Conservation (phyloP, 2,329 filamentous ascomycete genomes). For the Aschersonia sp. region DNA sequence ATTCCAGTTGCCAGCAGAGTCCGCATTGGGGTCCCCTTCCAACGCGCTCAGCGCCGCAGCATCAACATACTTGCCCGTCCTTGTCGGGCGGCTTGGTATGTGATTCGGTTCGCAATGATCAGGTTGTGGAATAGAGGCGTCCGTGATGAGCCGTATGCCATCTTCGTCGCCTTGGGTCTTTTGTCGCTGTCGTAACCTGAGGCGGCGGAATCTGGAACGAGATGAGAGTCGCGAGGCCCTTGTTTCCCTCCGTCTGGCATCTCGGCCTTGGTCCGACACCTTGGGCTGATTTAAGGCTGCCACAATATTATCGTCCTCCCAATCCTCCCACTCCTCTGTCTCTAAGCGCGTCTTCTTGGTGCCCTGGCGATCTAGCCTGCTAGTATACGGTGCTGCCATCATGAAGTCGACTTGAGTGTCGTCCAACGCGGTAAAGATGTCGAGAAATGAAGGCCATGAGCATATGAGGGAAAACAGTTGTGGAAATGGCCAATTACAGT, state of each 20-base stretch:
- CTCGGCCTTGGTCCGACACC: not conserved
- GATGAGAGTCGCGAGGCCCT: conserved; percentile 20
- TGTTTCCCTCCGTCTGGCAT: conserved; percentile 3
- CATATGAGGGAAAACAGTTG: no score
- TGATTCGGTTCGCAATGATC: conserved; percentile 21
- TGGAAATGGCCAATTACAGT: no score
- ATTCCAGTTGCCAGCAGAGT: conserved; percentile 41
- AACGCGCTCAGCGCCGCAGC: conserved; percentile 44
- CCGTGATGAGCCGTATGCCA: conserved; percentile 55
- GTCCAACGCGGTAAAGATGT: no score
- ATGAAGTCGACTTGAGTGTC: no score
- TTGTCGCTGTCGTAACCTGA: conserved; percentile 46
- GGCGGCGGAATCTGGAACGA: conserved; percentile 24
- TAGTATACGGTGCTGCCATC: no score
- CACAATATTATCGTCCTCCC: conserved; percentile 32
- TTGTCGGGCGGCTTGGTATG: conserved; percentile 14
- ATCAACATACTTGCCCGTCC: conserved; percentile 36
- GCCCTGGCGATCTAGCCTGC: not conserved
- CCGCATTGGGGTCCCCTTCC: conserved; percentile 37
- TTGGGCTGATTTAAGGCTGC: conserved; percentile 22
- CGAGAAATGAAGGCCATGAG: no score
- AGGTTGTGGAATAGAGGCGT: conserved; percentile 41
- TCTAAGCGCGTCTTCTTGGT: conserved; percentile 1
- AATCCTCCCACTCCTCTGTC: conserved; percentile 36
- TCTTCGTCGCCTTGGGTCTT: conserved; percentile 44